phyloP scores from a whole-genome alignment of 1,284 basidiomycete species.

The Trichosporon inkin region DNA sequence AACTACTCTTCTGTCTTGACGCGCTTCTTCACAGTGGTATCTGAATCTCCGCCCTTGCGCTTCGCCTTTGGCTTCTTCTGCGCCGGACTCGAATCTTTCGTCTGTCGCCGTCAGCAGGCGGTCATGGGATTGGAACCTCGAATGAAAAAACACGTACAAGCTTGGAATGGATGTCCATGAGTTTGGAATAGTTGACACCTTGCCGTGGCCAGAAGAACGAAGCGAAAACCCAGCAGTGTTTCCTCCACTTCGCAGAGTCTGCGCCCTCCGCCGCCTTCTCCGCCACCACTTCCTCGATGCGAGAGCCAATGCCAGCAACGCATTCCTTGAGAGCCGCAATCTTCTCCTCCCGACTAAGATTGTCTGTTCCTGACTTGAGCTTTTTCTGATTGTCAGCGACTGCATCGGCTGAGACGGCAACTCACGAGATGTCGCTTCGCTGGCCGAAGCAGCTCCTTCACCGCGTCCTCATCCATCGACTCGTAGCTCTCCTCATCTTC shows the following conservation, averaged over 20 bases:
- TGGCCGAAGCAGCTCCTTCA: conserved; percentile 92
- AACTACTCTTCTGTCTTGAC: conserved; percentile 25
- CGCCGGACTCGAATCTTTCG: conserved; percentile 28
- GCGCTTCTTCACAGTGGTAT: conserved; percentile 35
- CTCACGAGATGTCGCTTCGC: conserved; percentile 92
- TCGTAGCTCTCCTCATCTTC: conserved; percentile 70
- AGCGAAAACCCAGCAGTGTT: conserved; percentile 96
- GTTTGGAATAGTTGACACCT: conserved; percentile 75
- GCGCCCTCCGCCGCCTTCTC: conserved; percentile 70
- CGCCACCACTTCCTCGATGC: conserved; percentile 80
- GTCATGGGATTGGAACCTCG: background rate
- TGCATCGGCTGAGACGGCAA: conserved; percentile 18
- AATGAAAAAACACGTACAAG: conserved; percentile 59
- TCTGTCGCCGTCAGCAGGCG: conserved; percentile 8
- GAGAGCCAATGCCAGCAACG: conserved; percentile 83
- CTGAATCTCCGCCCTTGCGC: conserved; percentile 31
- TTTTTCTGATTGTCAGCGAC: conserved; percentile 65
- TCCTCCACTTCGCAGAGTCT: conserved; percentile 77
- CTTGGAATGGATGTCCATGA: conserved; percentile 89
- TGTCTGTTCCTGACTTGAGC: conserved; percentile 84
- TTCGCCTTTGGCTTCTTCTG: conserved; percentile 27
- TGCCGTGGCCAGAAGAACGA: conserved; percentile 97
- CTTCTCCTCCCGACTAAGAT: conserved; percentile 89
- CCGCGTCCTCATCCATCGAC: conserved; percentile 91
- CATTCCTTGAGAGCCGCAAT: conserved; percentile 94